Percentiles rank a stretch among this genome's conserved stretches.
Conservation (phyloP, 768 basidiomycete genomes). For the Lactarius evosmus region DNA sequence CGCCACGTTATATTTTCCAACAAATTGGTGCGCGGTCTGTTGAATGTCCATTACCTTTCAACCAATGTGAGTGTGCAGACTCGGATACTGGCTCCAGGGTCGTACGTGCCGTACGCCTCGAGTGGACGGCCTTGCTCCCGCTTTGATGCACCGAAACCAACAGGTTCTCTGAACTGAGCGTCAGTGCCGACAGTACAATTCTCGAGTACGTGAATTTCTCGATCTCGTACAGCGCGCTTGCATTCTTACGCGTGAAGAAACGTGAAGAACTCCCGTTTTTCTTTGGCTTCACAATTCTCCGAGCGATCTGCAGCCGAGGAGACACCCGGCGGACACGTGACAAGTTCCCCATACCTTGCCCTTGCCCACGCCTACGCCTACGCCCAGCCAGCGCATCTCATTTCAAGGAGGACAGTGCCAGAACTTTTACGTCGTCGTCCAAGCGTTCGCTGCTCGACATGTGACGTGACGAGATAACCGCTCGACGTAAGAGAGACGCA, state of each 20-base stretch:
- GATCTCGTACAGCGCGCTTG: no score
- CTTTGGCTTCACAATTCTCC: background rate
- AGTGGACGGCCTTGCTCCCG: background rate
- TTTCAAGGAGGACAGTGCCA: background rate
- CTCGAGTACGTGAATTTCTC: no score
- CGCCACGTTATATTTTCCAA: background rate
- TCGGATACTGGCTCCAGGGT: background rate
- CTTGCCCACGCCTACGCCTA: background rate
- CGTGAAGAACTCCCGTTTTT: background rate
- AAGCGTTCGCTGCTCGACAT: background rate
- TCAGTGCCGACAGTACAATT: no score
- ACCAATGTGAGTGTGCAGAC: background rate
- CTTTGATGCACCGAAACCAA: background rate
- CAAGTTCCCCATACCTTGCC: background rate
- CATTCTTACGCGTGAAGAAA: background rate
- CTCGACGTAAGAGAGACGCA: conserved; percentile 2
- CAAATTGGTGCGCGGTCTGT: background rate
- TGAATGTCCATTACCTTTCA: background rate
- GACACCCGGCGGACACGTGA: background rate
- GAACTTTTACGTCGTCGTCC: background rate
- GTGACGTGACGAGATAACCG: background rate
- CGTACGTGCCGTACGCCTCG: background rate
- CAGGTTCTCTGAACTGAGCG: no score
- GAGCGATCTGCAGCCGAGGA: background rate
- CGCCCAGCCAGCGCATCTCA: no score